Evolutionary conservation across 1,139 yeast species (phyloP).

Genomic region (Entelexis paramagnoliae): DNA sequence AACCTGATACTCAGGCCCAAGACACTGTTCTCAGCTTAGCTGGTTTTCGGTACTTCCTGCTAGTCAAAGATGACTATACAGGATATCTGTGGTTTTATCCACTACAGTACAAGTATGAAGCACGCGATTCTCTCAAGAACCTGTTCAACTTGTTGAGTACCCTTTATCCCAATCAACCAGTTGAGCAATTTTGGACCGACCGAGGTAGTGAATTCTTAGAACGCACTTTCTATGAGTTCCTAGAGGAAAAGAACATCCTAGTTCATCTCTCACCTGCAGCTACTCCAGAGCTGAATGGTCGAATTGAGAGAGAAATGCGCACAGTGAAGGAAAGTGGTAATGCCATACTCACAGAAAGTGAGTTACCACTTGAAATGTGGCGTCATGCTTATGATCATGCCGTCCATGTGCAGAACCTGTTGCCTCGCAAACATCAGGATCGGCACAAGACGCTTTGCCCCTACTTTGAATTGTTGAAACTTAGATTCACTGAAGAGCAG

Average conservation of each 20-base stretch:
- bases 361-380: neutral
- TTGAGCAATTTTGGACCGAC: neutral
- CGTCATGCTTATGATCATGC: neutral
- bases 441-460: neutral
- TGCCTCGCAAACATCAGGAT: neutral
- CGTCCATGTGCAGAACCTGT: neutral
- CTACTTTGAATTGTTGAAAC: neutral
- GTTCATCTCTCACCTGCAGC: neutral
- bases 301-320: neutral
- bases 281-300: neutral
- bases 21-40: too few species aligned
- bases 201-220: neutral
- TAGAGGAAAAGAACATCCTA: neutral
- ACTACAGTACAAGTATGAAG: too few species aligned
- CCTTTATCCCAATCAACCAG: neutral
- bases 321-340: neutral
- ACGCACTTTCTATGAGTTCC: neutral
- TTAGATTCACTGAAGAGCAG: neutral
- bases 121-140: too few species aligned
- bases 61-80: neutral
- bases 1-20: neutral
- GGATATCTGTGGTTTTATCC: neutral
- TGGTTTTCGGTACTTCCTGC: neutral
- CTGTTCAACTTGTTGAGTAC: too few species aligned
- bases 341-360: neutral